Evolutionary conservation across 225 moss, liverwort and hornwort species (phyloP), one percentile per base, ranked within the genome.

Genomic region (Marchantia polymorpha): DNA sequence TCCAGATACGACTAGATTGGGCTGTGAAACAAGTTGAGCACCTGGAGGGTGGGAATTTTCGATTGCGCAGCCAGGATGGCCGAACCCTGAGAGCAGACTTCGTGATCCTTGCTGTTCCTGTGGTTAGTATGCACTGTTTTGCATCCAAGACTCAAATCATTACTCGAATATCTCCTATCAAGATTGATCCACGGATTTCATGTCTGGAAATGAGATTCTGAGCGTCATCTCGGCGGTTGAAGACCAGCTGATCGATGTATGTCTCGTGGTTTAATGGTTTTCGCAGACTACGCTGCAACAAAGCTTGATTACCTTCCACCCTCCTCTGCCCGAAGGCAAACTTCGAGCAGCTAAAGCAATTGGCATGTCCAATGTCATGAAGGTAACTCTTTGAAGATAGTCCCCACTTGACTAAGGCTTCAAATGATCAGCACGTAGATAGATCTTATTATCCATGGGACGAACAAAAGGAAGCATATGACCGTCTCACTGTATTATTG

Each of bases 361-460:
- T 77, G 90, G 96, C 78, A 94, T 96, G 94, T 91, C 89, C 68
- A 94, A 89, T 80, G 91, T 85, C 79, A 67, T 96, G 8, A 96
- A 96, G 90, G 96, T 95, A 68, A 69, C 0, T 23, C 64, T 64
- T 22, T 23, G 64, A 25, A n/a, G n/a, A n/a, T n/a, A 55, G 55
- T 14, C 55, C 14, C 55, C 55, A 14, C 14, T 55, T 14, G 55
- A 55, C 55, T 14, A 55, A 55, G 55, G 55, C 55, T 55, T 8
- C 55, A 8, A 14, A 55, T 55, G 55, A 14, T 8, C 14, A 55
- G 55, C 55, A 55, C 14, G n/a, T n/a, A n/a, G n/a, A n/a, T n/a
- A n/a, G n/a, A n/a, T n/a, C n/a, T n/a, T n/a, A n/a, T n/a, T n/a
- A n/a, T n/a, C n/a, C n/a, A 55, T 55, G 55, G 55, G 55, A 55